Evolutionary conservation across 2,329 filamentous ascomycete species (phyloP).

Genomic region (Ophiocordyceps australis): DNA sequence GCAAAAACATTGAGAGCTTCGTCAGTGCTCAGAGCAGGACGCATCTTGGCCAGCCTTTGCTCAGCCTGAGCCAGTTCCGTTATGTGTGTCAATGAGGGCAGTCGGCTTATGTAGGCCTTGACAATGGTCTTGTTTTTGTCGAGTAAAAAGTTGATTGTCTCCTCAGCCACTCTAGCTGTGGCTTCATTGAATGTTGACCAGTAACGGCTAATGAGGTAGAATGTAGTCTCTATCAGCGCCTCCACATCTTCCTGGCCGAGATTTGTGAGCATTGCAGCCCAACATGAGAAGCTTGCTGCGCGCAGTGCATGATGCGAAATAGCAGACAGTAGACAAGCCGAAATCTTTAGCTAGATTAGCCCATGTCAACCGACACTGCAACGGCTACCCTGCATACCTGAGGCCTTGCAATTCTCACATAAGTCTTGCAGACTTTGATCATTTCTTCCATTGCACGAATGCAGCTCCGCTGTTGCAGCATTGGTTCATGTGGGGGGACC

Average conservation of each 20-base stretch:
- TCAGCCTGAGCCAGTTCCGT: conserved; percentile 52
- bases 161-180: conserved; percentile 39
- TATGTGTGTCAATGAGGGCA: conserved; percentile 64
- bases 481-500: conserved; percentile 28
- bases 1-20: conserved; percentile 55
- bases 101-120: conserved; percentile 47
- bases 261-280: conserved; percentile 59
- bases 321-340: conserved; percentile 78
- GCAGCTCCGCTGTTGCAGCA: conserved; percentile 55
- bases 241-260: conserved; percentile 67
- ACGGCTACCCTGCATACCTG: conserved; percentile 37
- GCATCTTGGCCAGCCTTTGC: conserved; percentile 42
- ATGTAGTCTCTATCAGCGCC: conserved; percentile 69
- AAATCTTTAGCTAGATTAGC: conserved; percentile 40
- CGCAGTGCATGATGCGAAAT: conserved; percentile 60
- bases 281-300: conserved; percentile 64
- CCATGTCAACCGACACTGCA: too few species aligned
- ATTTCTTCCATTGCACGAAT: conserved; percentile 78
- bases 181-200: conserved; percentile 50
- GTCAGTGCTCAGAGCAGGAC: conserved; percentile 26
- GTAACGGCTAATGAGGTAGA: conserved; percentile 69
- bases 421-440: conserved; percentile 55
- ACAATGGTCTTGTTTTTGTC: conserved; percentile 43
- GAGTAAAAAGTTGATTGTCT: conserved; percentile 47
- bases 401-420: conserved; percentile 64